Percentiles rank a stretch among this genome's conserved stretches.
Conservation (phyloP, 768 basidiomycete genomes). For the Hortiboletus campestris region DNA sequence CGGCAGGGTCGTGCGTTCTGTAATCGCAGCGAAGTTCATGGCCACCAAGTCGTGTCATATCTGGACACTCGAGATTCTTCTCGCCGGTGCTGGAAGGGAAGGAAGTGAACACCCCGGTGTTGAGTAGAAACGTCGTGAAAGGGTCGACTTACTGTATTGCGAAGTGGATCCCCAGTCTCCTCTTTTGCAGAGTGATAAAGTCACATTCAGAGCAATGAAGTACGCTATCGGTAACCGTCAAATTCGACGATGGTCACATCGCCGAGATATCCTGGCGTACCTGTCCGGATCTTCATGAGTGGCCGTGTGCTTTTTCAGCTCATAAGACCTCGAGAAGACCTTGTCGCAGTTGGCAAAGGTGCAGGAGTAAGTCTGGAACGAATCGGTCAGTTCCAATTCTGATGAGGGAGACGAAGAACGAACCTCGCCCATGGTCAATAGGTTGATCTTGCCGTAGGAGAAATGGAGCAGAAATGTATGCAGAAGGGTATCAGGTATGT, state of each 20-base stretch:
- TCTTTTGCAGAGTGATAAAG: conserved; percentile 21
- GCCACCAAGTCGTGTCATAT: not conserved
- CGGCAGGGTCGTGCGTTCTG: conserved; percentile 25
- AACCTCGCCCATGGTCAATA: conserved; percentile 15
- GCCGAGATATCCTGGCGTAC: not conserved
- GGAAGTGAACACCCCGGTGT: not conserved
- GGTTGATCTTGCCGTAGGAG: not conserved
- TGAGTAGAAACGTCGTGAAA: not conserved
- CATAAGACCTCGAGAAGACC: conserved; percentile 14
- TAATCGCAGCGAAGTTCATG: conserved; percentile 14
- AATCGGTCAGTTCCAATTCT: not conserved
- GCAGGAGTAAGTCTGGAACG: conserved; percentile 15
- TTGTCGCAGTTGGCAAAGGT: conserved; percentile 7
- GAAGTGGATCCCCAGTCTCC: conserved; percentile 19
- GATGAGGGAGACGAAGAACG: not conserved
- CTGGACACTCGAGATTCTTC: conserved; percentile 16
- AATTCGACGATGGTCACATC: not conserved
- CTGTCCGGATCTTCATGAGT: conserved; percentile 11
- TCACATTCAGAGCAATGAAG: conserved; percentile 19
- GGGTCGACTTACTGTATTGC: conserved; percentile 16
- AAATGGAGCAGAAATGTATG: not conserved
- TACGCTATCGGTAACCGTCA: conserved; percentile 8
- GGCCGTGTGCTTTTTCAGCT: conserved; percentile 24
- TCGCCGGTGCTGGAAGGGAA: conserved; percentile 21
- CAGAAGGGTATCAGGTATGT: not conserved